A percentile compares a stretch with the other conserved stretches of the same genome.
Conservation (phyloP, 2,329 filamentous ascomycete species). For the Cryoendolithus antarcticus region DNA sequence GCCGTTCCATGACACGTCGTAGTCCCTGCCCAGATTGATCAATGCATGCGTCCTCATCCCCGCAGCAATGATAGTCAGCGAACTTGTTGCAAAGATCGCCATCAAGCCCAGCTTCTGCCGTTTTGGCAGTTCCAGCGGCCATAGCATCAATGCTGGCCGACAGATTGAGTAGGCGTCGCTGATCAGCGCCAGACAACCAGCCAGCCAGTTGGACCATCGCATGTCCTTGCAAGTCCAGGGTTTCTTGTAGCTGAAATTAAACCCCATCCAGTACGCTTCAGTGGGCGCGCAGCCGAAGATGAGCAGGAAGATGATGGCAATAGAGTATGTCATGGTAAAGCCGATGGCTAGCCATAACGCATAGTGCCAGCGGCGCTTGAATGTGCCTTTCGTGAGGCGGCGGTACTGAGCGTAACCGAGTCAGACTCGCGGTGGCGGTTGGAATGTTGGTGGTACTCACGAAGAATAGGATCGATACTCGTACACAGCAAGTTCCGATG, state of each 20-base stretch:
- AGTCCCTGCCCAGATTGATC: conserved; percentile 9
- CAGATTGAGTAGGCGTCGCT: conserved; percentile 13
- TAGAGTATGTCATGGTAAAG: conserved; percentile 6
- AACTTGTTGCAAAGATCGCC: conserved; percentile 12
- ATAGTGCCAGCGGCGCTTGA: conserved; percentile 7
- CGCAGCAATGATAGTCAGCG: conserved; percentile 3
- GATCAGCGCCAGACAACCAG: conserved; percentile 9
- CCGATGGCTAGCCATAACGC: conserved; percentile 8
- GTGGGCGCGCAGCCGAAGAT: conserved; percentile 10
- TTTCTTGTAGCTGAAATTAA: conserved; percentile 6
- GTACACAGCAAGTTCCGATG: conserved; percentile 9
- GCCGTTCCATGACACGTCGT: conserved; percentile 15
- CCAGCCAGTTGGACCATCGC: conserved; percentile 16
- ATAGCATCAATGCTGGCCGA: conserved; percentile 27
- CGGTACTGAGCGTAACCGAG: conserved; percentile 6
- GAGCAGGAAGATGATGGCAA: conserved; percentile 10
- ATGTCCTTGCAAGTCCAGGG: conserved; percentile 19
- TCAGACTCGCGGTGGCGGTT: too few relatives aligned
- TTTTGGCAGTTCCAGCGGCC: conserved; percentile 29
- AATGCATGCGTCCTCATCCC: conserved; percentile 11
- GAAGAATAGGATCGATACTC: conserved; percentile 17
- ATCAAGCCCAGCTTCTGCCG: conserved; percentile 26
- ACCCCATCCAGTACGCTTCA: conserved; percentile 12
- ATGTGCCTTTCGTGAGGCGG: conserved; percentile 17
- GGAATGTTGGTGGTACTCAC: too few relatives aligned